Base-by-base conservation (phyloP, 2,329 filamentous ascomycete species). In the Curvularia eragrostidis region DNA sequence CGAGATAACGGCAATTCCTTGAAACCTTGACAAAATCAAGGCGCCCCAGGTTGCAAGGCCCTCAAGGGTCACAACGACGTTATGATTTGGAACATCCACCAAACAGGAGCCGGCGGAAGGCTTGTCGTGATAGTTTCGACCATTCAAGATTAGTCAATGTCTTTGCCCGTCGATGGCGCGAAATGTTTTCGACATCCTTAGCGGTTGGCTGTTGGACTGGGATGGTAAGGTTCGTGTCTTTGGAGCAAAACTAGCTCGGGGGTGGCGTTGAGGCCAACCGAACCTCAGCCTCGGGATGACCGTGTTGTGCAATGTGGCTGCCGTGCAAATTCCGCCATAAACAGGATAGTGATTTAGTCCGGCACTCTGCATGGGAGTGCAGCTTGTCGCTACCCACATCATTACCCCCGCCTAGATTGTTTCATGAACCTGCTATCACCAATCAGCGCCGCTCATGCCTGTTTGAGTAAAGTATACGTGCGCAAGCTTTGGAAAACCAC, bases 251-350 rank as follows among this genome's bases (percentile, higher is more conserved):
- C 24, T 50, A 32, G 38, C 21, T 19, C 24, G 48, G 46, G 39
- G n/a, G 30, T 26, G 21, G 30, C 24, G 26, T 42, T 8, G 10
- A 43, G 15, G 19, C 19, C 52, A 26, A 32, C 39, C n/a, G 43
- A 26, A 21, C 41, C 19, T 52, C 47, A 56, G 48, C 39, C 34
- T 53, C 26, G 48, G 58, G 44, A 55, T 52, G 48, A 23, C 18
- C 44, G 52, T 28, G 26, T 24, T 41, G 19, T 47, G 13, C 23
- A 39, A 24, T 42, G 8, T 30, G 48, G 43, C 43, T 49, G 32
- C 19, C 54, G 50, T 43, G 21, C 9, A 19, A 15, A 48, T 21
- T 24, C 34, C 38, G n/a, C 13, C 6, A 13, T 18, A n/a, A 26
- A 18, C 9, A 21, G n/a, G 10, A 24, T n/a, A n/a, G 10, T 9